Percentiles rank a stretch among this genome's conserved stretches.
Conservation (phyloP, 75 land plant species). For the Picea sitchensis region DNA sequence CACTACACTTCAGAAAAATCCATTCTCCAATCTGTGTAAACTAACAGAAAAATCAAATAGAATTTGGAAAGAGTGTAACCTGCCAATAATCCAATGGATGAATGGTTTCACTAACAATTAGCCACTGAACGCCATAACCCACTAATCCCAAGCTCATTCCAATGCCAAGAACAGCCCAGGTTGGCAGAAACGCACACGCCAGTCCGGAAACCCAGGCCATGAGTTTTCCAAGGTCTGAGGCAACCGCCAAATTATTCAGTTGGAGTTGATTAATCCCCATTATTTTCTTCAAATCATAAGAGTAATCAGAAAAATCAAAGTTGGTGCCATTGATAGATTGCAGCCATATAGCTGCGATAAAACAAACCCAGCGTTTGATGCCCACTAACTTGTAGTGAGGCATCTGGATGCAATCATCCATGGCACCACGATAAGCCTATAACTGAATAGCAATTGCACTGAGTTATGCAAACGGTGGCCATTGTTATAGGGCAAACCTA, state of each 20-base stretch:
- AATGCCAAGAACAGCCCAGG: constrained; percentile 54
- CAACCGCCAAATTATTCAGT: constrained; percentile 79
- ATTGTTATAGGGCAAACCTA: too few species aligned
- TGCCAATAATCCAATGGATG: constrained; percentile 38
- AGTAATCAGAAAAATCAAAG: constrained; percentile 73
- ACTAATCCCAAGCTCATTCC: constrained; percentile 51
- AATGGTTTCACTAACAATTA: constrained; percentile 38
- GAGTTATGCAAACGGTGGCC: too few species aligned
- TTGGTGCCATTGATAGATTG: constrained; percentile 79
- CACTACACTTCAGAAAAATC: too few species aligned
- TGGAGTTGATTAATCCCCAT: constrained; percentile 73
- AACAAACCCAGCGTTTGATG: constrained; percentile 46
- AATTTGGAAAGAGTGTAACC: constrained; percentile 1
- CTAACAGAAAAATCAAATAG: too few species aligned
- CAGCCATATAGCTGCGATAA: constrained; percentile 80
- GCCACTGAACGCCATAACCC: constrained; percentile 69
- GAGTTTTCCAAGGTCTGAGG: constrained; percentile 81
- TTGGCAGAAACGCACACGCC: constrained; percentile 47
- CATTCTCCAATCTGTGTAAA: too few species aligned
- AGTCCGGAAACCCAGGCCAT: constrained; percentile 75
- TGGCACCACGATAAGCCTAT: too few species aligned
- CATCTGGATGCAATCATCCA: too few species aligned
- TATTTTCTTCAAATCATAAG: constrained; percentile 60
- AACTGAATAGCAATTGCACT: too few species aligned
- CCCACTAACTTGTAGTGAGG: background rate